These are phyloP conservation scores for Crassisporium funariophilum DNA, from an alignment of 768 basidiomycete species.

Conservation along the genomic window DNA sequence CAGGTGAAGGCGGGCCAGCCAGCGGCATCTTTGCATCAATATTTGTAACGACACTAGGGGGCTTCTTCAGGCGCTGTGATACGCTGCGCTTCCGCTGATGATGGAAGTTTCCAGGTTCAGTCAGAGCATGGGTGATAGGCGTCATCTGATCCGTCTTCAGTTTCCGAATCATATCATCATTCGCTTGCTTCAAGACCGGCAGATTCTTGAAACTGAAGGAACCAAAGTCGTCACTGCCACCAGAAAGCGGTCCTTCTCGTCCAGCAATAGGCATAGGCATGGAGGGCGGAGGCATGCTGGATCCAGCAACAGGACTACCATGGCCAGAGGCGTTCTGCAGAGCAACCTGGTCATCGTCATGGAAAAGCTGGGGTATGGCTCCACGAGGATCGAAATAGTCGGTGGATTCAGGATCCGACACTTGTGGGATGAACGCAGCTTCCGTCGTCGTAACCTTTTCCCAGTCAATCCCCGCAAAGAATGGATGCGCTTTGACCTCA, in stretches of 20 bases:
- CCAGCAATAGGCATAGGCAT: constrained; percentile 40
- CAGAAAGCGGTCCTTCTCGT: constrained; percentile 48
- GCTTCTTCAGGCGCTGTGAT: constrained; percentile 82
- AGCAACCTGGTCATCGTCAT: constrained; percentile 77
- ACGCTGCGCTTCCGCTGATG: constrained; percentile 76
- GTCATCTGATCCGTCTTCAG: constrained; percentile 88
- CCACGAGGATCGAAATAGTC: constrained; percentile 99
- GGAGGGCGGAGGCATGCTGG: constrained; percentile 44
- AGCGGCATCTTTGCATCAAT: constrained; percentile 61
- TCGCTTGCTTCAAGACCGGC: constrained; percentile 94
- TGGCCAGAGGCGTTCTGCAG: constrained; percentile 49
- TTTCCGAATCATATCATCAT: constrained; percentile 97
- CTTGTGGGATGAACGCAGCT: constrained; percentile 94
- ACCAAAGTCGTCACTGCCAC: constrained; percentile 89
- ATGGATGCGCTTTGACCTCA: constrained; percentile 91
- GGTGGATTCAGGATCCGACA: constrained; percentile 96
- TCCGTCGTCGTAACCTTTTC: constrained; percentile 84
- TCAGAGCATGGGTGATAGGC: constrained; percentile 72
- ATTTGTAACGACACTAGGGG: constrained; percentile 74
- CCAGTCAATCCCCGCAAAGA: constrained; percentile 93
- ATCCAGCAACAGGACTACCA: constrained; percentile 49
- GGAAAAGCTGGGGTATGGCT: constrained; percentile 87
- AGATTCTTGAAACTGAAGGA: constrained; percentile 98
- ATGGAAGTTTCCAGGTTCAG: constrained; percentile 59
- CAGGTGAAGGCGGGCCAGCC: constrained; percentile 88